Evolutionary conservation across 129 eudicot genomes (phyloP).

Genomic region (Helianthus annuus): HanXRQr2.0-SUNRISE NC_035440.2:165605347-165605846

Average conservation of each 20-base stretch:
- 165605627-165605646: conserved; percentile 42
- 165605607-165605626: conserved; percentile 50
- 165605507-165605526: conserved; percentile 16
- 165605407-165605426: conserved; percentile 2
- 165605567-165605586: conserved; percentile 51
- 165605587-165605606: conserved; percentile 42
- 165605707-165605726: conserved; percentile 66
- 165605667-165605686: conserved; percentile 32
- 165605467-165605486: neutral
- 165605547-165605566: conserved; percentile 37
- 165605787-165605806: conserved; percentile 62
- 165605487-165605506: neutral
- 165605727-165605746: conserved; percentile 67
- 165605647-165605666: conserved; percentile 47
- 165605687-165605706: conserved; percentile 49
- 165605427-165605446: neutral
- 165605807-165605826: conserved; percentile 67
- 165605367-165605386: neutral
- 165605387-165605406: neutral
- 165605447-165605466: conserved; percentile 1
- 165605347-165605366: neutral
- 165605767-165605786: conserved; percentile 66
- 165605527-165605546: conserved; percentile 22
- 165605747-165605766: conserved; percentile 67
- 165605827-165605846: conserved; percentile 77